Base-by-base conservation (phyloP, 495 filamentous ascomycete species). In the Viridothelium virens region DNA sequence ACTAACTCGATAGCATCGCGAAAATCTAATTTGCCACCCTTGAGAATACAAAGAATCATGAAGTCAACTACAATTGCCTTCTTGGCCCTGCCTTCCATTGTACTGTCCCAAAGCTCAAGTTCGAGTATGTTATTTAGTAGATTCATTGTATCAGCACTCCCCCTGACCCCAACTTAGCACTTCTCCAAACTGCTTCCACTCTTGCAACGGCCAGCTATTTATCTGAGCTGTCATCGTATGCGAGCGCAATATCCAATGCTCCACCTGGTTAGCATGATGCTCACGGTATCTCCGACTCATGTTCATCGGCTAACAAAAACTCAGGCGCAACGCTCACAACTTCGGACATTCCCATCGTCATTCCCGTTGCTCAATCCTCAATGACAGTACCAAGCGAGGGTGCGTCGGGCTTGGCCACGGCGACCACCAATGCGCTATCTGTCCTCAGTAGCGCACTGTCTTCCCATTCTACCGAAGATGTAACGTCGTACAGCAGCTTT, bases 301-400 rank as follows among this genome's bases (percentile, higher is more conserved):
- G 31, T 59, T 59, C 53, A 10, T 34, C 5, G 11, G 14, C 53
- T 59, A 59, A 59, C 53, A 36, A 7, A 25, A 31, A 59, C 53
- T 36, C 31, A 59, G 53, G 53, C 18, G 53, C 53, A 34, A 59
- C 53, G 7, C 53, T 59, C 53, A 59, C 53, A 10, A 59, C 53
- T 7, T 31, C 7, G 31, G 4, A 59, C 25, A 59, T 59, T 59
- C 53, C 53, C 25, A 36, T 59, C 31, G 53, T 59, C n/a, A 31
- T 59, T 36, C 53, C 53, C 7, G 53, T 59, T 10, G 53, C 11
- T 10, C 5, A 5, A 10, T 34, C 53, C 33, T 34, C 31, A 33
- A 34, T 59, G 53, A 59, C 53, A 9, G 53, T 59, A 18, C 53
- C 53, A 0, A 59, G 25, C 2, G 53, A 0, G 53, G 53, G 53